Conservation (phyloP, 495 filamentous ascomycete species). For the Penicillium crystallinum region DNA sequence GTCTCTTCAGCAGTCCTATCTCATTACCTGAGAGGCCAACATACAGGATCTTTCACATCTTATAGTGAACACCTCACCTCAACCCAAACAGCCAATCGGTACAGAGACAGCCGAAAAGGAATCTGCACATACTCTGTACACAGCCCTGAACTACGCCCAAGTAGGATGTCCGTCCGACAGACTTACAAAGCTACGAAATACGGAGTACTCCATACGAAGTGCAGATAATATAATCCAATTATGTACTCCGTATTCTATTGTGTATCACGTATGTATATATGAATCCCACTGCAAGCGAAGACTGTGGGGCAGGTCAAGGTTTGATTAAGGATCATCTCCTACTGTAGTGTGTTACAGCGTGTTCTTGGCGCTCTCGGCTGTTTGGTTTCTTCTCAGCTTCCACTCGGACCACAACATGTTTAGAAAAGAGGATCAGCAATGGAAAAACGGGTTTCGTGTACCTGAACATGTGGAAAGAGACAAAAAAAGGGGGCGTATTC, state of each 20-base stretch:
- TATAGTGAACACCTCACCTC: neutral
- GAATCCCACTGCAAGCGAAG: constrained; percentile 10
- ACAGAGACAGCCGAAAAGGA: constrained; percentile 3
- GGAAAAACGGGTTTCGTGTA: neutral
- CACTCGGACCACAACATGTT: too few relatives aligned
- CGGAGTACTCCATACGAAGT: too few relatives aligned
- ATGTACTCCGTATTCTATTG: neutral
- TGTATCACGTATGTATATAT: too few relatives aligned
- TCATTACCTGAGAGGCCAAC: too few relatives aligned
- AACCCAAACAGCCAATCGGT: neutral
- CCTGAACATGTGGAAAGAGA: neutral
- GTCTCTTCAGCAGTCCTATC: too few relatives aligned
- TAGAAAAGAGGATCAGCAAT: neutral
- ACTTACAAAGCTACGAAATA: neutral
- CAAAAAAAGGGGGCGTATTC: constrained; percentile 7
- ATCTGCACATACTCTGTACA: neutral
- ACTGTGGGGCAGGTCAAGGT: constrained; percentile 38
- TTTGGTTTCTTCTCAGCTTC: constrained; percentile 20
- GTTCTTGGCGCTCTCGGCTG: constrained; percentile 30
- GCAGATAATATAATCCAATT: too few relatives aligned
- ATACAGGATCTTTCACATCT: constrained; percentile 1
- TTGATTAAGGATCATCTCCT: constrained; percentile 44
- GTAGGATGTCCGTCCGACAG: constrained; percentile 13
- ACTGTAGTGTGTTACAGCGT: constrained; percentile 33
- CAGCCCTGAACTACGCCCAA: constrained; percentile 16